These are phyloP conservation scores for Dorcoceras hygrometricum DNA, from an alignment of 257 asterid genomes.

Conservation along the genomic window DNA sequence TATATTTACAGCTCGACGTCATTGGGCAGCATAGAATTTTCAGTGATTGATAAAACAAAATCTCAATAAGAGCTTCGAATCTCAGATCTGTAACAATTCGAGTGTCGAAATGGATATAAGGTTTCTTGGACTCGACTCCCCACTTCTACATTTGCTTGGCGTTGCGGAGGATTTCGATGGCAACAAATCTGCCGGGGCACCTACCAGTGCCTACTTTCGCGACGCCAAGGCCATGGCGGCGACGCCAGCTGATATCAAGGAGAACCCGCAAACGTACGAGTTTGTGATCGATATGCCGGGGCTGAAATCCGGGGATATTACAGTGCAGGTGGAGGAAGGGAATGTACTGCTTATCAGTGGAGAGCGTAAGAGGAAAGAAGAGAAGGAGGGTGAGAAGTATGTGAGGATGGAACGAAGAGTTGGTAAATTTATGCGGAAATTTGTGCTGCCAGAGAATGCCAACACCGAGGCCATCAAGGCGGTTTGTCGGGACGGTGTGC, in stretches of 20 bases:
- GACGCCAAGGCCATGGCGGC: slow-evolving; percentile 32
- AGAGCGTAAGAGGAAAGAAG: slow-evolving; percentile 22
- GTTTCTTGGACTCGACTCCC: slow-evolving; percentile 30
- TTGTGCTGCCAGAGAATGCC: slow-evolving; percentile 41
- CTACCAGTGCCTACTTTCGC: slow-evolving; percentile 28
- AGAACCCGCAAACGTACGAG: slow-evolving; percentile 18
- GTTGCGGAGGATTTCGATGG: slow-evolving; percentile 10
- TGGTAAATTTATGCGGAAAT: slow-evolving; percentile 44
- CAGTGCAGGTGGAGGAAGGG: slow-evolving; percentile 21
- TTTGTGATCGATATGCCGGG: slow-evolving; percentile 31
- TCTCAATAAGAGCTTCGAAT: too few species aligned
- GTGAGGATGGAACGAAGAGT: slow-evolving; percentile 42
- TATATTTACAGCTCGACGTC: too few species aligned
- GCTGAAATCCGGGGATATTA: slow-evolving; percentile 22
- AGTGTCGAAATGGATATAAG: slow-evolving; percentile 30
- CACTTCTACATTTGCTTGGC: slow-evolving; percentile 21
- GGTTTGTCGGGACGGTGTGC: slow-evolving; percentile 38
- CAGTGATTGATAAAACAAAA: too few species aligned
- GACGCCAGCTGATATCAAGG: slow-evolving; percentile 23
- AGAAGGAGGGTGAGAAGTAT: slow-evolving; percentile 1
- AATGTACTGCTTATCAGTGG: slow-evolving; percentile 23
- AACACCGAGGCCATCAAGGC: slow-evolving; percentile 33
- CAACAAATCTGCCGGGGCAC: slow-evolving; percentile 16
- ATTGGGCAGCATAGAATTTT: too few species aligned
- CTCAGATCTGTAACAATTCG: background rate